phyloP scores from a whole-genome alignment of 805 yeast species.

The Lachancea sp. region DNA sequence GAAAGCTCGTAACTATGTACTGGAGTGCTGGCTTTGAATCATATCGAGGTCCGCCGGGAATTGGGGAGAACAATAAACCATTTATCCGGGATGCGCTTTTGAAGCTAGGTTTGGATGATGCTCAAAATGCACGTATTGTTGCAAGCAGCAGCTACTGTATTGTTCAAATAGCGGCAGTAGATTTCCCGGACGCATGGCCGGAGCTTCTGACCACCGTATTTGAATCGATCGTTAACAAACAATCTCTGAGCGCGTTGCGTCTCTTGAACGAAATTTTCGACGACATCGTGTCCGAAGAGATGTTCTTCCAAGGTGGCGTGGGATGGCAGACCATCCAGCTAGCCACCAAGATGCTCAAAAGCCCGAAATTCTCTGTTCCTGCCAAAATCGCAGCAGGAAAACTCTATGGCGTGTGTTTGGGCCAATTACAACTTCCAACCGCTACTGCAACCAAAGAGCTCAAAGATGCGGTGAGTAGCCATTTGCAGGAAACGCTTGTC shows the following conservation, averaged over 20 bases:
- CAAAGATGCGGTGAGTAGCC: slow-evolving; percentile 15
- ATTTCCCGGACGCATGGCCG: slow-evolving; percentile 97
- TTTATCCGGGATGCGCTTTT: slow-evolving; percentile 47
- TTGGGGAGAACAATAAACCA: slow-evolving; percentile 47
- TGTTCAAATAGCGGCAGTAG: slow-evolving; percentile 80
- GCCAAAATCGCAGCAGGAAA: slow-evolving; percentile 44
- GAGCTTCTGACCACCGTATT: slow-evolving; percentile 48
- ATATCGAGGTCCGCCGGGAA: slow-evolving; percentile 55
- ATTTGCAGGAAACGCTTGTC: slow-evolving; percentile 15
- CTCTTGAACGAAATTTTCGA: slow-evolving; percentile 74
- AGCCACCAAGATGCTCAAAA: slow-evolving; percentile 38
- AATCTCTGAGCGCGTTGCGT: slow-evolving; percentile 45
- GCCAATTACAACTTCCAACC: slow-evolving; percentile 37
- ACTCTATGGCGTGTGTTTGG: slow-evolving; percentile 47
- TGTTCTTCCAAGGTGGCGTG: slow-evolving; percentile 71
- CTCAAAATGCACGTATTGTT: slow-evolving; percentile 53
- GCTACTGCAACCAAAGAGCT: slow-evolving; percentile 14
- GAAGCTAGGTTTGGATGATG: slow-evolving; percentile 37
- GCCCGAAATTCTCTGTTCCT: slow-evolving; percentile 27
- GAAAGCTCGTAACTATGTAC: slow-evolving; percentile 58
- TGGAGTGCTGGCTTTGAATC: slow-evolving; percentile 85
- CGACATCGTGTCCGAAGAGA: slow-evolving; percentile 79
- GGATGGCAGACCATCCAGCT: slow-evolving; percentile 50
- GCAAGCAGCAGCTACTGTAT: slow-evolving; percentile 66
- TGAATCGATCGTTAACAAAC: slow-evolving; percentile 31